Percentiles rank a stretch among this genome's conserved stretches.
These are phyloP conservation scores for Aspergillus proliferans DNA, from an alignment of 2,329 filamentous ascomycete species.

Conservation along the genomic window DNA sequence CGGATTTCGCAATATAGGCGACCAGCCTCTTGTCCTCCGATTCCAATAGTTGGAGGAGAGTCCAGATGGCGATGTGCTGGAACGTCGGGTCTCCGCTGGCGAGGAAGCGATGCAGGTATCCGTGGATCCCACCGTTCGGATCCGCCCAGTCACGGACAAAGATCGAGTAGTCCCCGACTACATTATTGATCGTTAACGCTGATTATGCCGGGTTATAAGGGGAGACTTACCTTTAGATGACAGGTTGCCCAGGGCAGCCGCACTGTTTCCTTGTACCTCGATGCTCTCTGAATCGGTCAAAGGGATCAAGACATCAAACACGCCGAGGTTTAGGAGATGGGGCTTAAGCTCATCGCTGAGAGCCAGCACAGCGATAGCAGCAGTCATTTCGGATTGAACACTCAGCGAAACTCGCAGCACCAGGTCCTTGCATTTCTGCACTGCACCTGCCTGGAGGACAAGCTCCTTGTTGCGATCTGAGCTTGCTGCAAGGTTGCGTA, in stretches of 20 bases:
- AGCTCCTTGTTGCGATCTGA: conserved; percentile 97
- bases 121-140: conserved; percentile 89
- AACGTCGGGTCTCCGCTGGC: conserved; percentile 94
- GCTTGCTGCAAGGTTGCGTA: conserved; percentile 90
- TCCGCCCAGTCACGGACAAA: conserved; percentile 93
- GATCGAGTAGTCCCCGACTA: conserved; percentile 93
- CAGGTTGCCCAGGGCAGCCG: conserved; percentile 87
- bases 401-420: conserved; percentile 88
- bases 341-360: conserved; percentile 93
- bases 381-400: conserved; percentile 98
- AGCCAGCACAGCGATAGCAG: conserved; percentile 93
- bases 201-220: neutral
- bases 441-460: conserved; percentile 91
- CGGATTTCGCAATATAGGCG: conserved; percentile 77
- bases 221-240: conserved; percentile 78
- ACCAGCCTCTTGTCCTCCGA: conserved; percentile 90
- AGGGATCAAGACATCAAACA: conserved; percentile 94
- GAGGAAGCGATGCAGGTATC: conserved; percentile 87
- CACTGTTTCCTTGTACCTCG: conserved; percentile 97
- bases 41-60: conserved; percentile 86
- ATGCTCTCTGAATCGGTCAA: conserved; percentile 93
- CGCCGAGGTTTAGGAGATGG: conserved; percentile 80
- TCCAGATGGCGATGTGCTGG: conserved; percentile 99
- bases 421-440: conserved; percentile 97
- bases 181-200: conserved; percentile 16